Percentiles rank a stretch among this genome's conserved stretches.
phyloP scores from a whole-genome alignment of 1,139 yeast species.

The Geotrichum europaeum region DNA sequence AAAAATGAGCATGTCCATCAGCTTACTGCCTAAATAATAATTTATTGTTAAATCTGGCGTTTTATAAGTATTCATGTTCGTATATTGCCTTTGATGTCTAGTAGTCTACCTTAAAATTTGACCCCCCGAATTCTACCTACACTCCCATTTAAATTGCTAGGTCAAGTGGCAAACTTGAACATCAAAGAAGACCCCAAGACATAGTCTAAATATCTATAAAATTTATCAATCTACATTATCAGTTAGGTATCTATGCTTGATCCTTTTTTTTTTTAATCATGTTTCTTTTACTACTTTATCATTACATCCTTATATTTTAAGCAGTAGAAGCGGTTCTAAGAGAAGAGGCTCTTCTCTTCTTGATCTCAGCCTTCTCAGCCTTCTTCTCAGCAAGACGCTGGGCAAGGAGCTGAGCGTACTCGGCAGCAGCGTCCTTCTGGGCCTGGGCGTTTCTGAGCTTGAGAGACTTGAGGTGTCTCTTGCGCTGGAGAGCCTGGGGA shows the following conservation, averaged over 20 bases:
- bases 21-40: no score
- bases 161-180: no score
- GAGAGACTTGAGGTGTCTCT: conserved; percentile 92
- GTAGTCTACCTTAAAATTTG: no score
- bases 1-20: no score
- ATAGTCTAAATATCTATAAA: not conserved
- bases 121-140: no score
- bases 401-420: conserved; percentile 98
- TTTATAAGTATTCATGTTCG: no score
- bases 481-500: conserved; percentile 98
- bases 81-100: no score
- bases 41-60: no score
- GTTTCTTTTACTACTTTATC: conserved; percentile 3
- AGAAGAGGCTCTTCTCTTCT: conserved; percentile 99
- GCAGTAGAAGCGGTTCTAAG: conserved; percentile 48
- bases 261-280: not conserved
- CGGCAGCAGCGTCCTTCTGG: conserved; percentile 99
- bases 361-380: conserved; percentile 96
- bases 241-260: not conserved
- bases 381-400: conserved; percentile 96
- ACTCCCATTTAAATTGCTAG: no score
- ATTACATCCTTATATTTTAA: conserved; percentile 16
- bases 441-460: conserved; percentile 97
- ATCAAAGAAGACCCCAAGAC: no score
- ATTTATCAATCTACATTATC: not conserved